Base-by-base conservation (phyloP, 441 rosid genomes). In the Mallotus japonicus region DNA sequence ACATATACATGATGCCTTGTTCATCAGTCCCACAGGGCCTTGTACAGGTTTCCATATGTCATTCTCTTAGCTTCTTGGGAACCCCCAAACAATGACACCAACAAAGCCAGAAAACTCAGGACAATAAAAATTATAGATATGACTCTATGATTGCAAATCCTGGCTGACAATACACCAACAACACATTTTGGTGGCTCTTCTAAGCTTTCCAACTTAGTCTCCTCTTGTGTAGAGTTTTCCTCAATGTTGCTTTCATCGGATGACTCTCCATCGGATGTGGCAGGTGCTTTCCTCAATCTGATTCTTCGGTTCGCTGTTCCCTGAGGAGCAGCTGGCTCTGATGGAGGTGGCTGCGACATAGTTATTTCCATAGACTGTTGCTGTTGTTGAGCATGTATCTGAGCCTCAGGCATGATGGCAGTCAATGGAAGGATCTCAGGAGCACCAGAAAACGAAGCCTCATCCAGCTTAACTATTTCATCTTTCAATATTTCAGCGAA, bases 401-500 rank as follows among this genome's bases (percentile, higher is more conserved):
- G 70, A 1, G 71, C 24, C 63, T 77, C 77, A 6, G 49, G 47
- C 71, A 15, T 70, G 62, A 57, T 53, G 16, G 56, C 63, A 68
- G 61, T 62, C 53, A 51, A 19, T 13, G 77, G 74, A 20, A 60
- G 62, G 20, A 24, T n/a, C 22, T 49, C 62, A 6, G 67, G 71
- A 57, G 72, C 2, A 1, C 47, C 34, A n/a, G 67, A 60, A 44
- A 71, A 54, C 2, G 73, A 51, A 32, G 74, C 57, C 62, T 87
- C 89, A 14, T 91, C 94, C 3, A 93, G 87, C 42, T 84, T 79
- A 77, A 89, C 82, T 67, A 90, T 91, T 37, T 93, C 98, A 60
- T 93, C 93, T 14, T 87, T 89, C 49, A 89, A 74, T 73, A 93
- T 91, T 66, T 93, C 94, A 14, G 92, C 92, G 37, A 68, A 91